These are phyloP conservation scores for Podospora australis DNA, from an alignment of 495 filamentous ascomycete genomes.

Conservation along the genomic window DNA sequence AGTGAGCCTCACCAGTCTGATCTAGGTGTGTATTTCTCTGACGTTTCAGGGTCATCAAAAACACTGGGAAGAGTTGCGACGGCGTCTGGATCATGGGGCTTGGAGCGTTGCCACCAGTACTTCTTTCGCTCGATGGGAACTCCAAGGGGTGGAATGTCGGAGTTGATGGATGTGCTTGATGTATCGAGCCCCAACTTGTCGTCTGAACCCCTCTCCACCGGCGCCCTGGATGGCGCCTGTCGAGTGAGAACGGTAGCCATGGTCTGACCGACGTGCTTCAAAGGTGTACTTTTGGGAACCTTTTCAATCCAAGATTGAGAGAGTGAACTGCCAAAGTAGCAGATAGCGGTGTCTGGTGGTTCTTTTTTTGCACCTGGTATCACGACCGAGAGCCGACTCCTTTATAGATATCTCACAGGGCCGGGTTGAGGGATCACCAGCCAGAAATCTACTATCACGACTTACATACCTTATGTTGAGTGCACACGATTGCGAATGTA, in stretches of 20 bases:
- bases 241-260: constrained; percentile 22
- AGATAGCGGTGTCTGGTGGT: not conserved
- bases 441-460: not conserved
- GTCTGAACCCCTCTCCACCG: constrained; percentile 5
- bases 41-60: constrained; percentile 36
- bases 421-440: not conserved
- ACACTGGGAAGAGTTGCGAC: constrained; percentile 45
- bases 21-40: constrained; percentile 31
- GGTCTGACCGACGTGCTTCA: too few species aligned
- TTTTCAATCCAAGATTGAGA: not conserved
- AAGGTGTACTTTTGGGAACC: not conserved
- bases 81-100: constrained; percentile 41
- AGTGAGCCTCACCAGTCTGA: constrained; percentile 28
- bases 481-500: constrained; percentile 9
- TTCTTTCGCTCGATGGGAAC: constrained; percentile 30
- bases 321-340: too few species aligned
- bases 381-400: not conserved
- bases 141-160: constrained; percentile 30
- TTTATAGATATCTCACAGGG: not conserved
- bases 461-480: too few species aligned
- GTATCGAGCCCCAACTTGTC: constrained; percentile 7
- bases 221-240: not conserved
- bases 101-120: constrained; percentile 40
- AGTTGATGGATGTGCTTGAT: constrained; percentile 15
- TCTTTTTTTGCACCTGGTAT: not conserved